Base-by-base conservation (phyloP, 1,284 basidiomycete species). In the Porogramme epimiltina region DNA sequence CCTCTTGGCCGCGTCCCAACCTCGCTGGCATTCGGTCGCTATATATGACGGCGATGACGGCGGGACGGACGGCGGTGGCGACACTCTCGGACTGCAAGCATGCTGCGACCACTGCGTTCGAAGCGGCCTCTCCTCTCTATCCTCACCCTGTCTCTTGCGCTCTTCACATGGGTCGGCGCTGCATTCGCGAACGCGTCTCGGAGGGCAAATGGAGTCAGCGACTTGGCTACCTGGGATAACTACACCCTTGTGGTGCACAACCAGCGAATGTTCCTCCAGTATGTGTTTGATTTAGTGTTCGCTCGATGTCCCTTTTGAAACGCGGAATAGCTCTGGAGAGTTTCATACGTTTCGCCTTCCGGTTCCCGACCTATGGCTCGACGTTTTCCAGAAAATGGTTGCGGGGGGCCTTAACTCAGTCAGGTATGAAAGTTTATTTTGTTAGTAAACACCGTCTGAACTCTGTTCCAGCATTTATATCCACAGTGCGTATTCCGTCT, bases 261-360 rank as follows among this genome's bases (percentile, higher is more conserved):
- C 38, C 67, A 67, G 43, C 58, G 67, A 6, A 59, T 70, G 44
- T 82, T 83, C 51, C 60, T 82, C 3, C 70, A 82, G 80, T 84
- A 62, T 51, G 79, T 70, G 31, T 15, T 4, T 23, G 4, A 23
- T 18, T 20, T 3, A n/a, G n/a, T 26, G 24, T 33, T 25, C 33
- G 24, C 25, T 13, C 24, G 19, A 23, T 4, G 19, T 5, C 24
- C 2, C 16, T 2, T 3, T 28, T 18, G 26, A 9, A 34, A 16
- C 13, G 3, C 5, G 3, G n/a, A 22, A 4, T 45, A 80, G 78
- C 52, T 77, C 78, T 1, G 89, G 89, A 39, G 91, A 93, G 67
- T 91, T 93, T 65, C 91, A 93, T 62, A 84, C 91, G 0, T 93
- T 87, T 71, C 80, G 91, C 19, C 72, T 93, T 2, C 91, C 91